Conservation (phyloP, 495 filamentous ascomycete species). For the Neurospora sp. region DNA sequence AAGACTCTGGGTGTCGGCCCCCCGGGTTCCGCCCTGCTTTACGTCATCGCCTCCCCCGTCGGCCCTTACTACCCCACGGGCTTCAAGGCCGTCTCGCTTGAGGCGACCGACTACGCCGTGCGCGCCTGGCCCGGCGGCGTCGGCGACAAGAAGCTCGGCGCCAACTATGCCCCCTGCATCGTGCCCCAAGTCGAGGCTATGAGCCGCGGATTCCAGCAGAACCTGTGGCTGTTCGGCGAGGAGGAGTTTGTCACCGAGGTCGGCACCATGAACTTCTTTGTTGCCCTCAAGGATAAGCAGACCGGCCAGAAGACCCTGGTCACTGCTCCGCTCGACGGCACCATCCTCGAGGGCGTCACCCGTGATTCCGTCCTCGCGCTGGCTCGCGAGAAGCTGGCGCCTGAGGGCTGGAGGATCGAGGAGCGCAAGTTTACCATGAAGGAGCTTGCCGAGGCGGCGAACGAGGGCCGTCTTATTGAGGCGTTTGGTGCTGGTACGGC, state of each 20-base stretch:
- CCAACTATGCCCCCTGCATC: slow-evolving; percentile 96
- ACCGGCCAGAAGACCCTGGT: slow-evolving; percentile 82
- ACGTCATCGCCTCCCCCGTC: slow-evolving; percentile 90
- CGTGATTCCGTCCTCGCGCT: slow-evolving; percentile 77
- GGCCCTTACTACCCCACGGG: slow-evolving; percentile 97
- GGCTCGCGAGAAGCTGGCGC: slow-evolving; percentile 67
- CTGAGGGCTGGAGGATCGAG: slow-evolving; percentile 78
- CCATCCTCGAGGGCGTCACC: slow-evolving; percentile 92
- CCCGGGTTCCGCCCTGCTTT: slow-evolving; percentile 83
- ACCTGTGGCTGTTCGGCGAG: slow-evolving; percentile 91
- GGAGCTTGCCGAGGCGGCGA: slow-evolving; percentile 66
- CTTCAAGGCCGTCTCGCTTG: slow-evolving; percentile 90
- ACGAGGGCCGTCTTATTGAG: slow-evolving; percentile 80
- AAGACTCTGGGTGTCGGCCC: slow-evolving; percentile 83
- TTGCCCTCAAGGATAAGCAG: slow-evolving; percentile 66
- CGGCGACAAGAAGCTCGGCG: slow-evolving; percentile 94
- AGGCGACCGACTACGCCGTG: slow-evolving; percentile 89
- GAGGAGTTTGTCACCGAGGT: slow-evolving; percentile 94
- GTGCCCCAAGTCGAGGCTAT: slow-evolving; percentile 87
- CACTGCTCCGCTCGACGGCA: slow-evolving; percentile 90
- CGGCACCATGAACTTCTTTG: slow-evolving; percentile 97
- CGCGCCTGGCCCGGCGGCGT: slow-evolving; percentile 97
- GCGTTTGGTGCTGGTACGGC: slow-evolving; percentile 92
- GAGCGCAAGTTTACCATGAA: slow-evolving; percentile 88
- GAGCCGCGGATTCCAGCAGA: slow-evolving; percentile 87